Evolutionary conservation across 257 asterid genomes (phyloP).

Genomic region (Scutellaria galericulata): DNA sequence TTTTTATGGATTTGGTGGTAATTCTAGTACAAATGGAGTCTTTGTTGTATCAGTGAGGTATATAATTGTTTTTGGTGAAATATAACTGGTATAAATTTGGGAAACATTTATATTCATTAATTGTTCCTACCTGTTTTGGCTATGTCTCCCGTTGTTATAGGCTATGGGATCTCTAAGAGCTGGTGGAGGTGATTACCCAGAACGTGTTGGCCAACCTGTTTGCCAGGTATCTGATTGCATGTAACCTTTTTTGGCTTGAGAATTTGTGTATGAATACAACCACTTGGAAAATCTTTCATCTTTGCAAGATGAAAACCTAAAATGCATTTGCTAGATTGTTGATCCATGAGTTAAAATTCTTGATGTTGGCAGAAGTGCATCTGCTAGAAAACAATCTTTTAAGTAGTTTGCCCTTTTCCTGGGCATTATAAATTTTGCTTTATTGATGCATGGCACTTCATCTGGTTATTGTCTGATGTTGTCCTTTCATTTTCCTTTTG

Average conservation of each 20-base stretch:
- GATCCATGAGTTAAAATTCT: no score
- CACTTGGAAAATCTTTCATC: background rate
- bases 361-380: constrained; percentile 11
- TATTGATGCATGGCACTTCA: constrained; percentile 39
- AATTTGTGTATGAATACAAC: background rate
- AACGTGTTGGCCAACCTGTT: constrained; percentile 66
- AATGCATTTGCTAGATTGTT: background rate
- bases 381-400: constrained; percentile 22
- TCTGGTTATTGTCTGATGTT: constrained; percentile 36
- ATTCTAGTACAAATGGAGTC: constrained; percentile 25
- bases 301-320: constrained; percentile 6
- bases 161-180: constrained; percentile 53
- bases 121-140: constrained; percentile 20
- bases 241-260: background rate
- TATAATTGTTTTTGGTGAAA: constrained; percentile 21
- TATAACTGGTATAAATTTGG: background rate
- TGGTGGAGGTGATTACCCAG: constrained; percentile 60
- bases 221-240: constrained; percentile 62
- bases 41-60: constrained; percentile 25
- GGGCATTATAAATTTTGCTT: constrained; percentile 31
- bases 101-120: constrained; percentile 2
- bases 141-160: constrained; percentile 38
- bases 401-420: constrained; percentile 34
- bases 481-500: constrained; percentile 34
- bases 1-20: constrained; percentile 13